Evolutionary conservation across 768 basidiomycete genomes (phyloP).

Genomic region (Sporobolomyces phaffii): DNA sequence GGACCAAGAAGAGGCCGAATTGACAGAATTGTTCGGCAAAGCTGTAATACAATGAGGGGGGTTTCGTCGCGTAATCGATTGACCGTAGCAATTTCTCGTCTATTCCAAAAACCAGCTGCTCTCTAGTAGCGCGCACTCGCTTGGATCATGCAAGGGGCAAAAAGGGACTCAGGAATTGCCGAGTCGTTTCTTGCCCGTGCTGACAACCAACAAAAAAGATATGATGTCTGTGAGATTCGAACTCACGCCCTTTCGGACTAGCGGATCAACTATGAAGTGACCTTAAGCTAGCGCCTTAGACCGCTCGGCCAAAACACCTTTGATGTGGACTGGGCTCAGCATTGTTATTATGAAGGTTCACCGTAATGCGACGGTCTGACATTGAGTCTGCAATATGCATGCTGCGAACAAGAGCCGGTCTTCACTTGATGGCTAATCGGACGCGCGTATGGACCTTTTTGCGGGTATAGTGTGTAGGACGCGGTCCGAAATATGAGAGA

Average conservation of each 20-base stretch:
- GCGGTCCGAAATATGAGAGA: too few species aligned
- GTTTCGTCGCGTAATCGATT: background rate
- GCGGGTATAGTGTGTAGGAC: too few species aligned
- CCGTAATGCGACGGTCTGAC: background rate
- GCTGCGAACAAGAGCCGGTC: too few species aligned
- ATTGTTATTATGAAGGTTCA: background rate
- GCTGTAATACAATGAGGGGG: background rate
- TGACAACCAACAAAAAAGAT: background rate
- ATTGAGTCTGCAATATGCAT: background rate
- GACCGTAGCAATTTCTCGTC: too few species aligned
- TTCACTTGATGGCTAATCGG: too few species aligned
- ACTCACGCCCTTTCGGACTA: conserved; percentile 21
- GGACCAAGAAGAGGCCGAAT: background rate
- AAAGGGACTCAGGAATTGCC: too few species aligned
- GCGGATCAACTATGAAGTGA: background rate
- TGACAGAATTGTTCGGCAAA: background rate
- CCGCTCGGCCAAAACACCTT: conserved; percentile 38
- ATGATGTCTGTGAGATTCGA: conserved; percentile 20
- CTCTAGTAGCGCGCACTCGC: too few species aligned
- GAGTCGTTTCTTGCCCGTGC: too few species aligned
- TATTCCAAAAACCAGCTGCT: too few species aligned
- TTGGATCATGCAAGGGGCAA: too few species aligned
- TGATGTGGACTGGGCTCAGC: background rate
- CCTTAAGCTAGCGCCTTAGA: conserved; percentile 40
- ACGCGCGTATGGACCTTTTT: too few species aligned